phyloP scores from a whole-genome alignment of 2,329 filamentous ascomycete species.

The Uncinocarpus reesii region DNA sequence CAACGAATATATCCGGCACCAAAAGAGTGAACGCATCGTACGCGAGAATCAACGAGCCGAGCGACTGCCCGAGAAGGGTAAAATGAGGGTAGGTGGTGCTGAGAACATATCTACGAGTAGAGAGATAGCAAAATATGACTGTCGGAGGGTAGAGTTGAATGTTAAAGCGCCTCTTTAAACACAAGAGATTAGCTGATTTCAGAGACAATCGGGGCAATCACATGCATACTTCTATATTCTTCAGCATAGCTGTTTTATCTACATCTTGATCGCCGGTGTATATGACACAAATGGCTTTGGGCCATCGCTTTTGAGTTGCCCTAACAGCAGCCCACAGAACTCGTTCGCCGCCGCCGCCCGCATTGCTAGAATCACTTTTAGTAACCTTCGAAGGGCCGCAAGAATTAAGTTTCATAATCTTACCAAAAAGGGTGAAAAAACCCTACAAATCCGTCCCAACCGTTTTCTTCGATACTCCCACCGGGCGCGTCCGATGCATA shows the following conservation, averaged over 20 bases:
- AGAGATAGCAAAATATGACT: slow-evolving; percentile 80
- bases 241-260: slow-evolving; percentile 66
- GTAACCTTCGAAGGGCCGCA: background rate
- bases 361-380: slow-evolving; percentile 54
- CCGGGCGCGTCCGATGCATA: slow-evolving; percentile 39
- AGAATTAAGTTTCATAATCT: slow-evolving; percentile 19
- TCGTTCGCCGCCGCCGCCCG: slow-evolving; percentile 86
- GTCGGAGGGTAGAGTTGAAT: slow-evolving; percentile 77
- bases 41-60: slow-evolving; percentile 77
- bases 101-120: slow-evolving; percentile 75
- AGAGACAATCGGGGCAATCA: background rate
- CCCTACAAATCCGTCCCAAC: slow-evolving; percentile 77
- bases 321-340: slow-evolving; percentile 93
- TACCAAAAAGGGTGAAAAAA: slow-evolving; percentile 99
- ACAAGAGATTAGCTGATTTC: slow-evolving; percentile 1
- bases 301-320: slow-evolving; percentile 81
- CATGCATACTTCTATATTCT: slow-evolving; percentile 56
- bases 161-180: slow-evolving; percentile 67
- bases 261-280: slow-evolving; percentile 94
- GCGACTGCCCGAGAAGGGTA: slow-evolving; percentile 84
- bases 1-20: slow-evolving; percentile 85
- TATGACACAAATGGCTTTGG: slow-evolving; percentile 76
- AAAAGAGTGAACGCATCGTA: slow-evolving; percentile 90
- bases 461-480: slow-evolving; percentile 37
- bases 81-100: slow-evolving; percentile 82